Percentiles rank a stretch among this genome's conserved stretches.
Evolutionary conservation across 106 monocot genomes (phyloP).

Genomic region (Apostasia shenzhenica): DNA sequence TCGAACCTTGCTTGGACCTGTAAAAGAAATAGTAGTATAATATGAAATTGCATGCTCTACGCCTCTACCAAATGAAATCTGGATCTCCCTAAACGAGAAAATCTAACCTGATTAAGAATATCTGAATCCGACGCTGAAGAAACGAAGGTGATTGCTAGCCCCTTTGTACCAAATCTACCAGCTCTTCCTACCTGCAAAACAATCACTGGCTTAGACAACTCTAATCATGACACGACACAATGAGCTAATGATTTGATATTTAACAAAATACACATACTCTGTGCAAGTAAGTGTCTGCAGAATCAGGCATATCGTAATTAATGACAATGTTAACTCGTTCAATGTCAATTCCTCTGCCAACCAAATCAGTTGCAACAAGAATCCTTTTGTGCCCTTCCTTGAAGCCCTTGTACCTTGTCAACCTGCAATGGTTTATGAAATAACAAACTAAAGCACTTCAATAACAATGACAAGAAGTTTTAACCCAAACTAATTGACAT

Average conservation of each 20-base stretch:
- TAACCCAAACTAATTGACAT: neutral
- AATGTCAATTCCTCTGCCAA: slow-evolving; percentile 97
- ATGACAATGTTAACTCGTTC: slow-evolving; percentile 99
- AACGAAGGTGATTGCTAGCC: slow-evolving; percentile 94
- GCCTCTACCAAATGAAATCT: neutral
- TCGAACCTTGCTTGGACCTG: slow-evolving; percentile 99
- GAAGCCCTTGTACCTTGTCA: slow-evolving; percentile 95
- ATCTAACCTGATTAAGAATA: slow-evolving; percentile 81
- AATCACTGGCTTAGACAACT: neutral
- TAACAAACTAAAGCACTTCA: neutral
- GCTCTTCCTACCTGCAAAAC: slow-evolving; percentile 72
- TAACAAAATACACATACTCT: slow-evolving; percentile 39
- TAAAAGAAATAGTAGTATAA: neutral
- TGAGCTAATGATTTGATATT: neutral
- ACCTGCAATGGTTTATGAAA: slow-evolving; percentile 19
- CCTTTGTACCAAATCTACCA: slow-evolving; percentile 96
- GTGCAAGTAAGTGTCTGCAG: slow-evolving; percentile 94
- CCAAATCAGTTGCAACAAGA: slow-evolving; percentile 90
- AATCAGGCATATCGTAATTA: slow-evolving; percentile 99
- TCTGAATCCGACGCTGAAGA: slow-evolving; percentile 94
- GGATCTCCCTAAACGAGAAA: neutral
- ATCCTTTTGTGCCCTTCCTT: slow-evolving; percentile 99
- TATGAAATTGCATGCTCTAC: neutral
- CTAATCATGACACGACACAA: neutral
- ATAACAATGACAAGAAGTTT: no score